Evolutionary conservation across 192 early-diverging fungal species (phyloP).

Genomic region (Cetraspora pellucida): DNA sequence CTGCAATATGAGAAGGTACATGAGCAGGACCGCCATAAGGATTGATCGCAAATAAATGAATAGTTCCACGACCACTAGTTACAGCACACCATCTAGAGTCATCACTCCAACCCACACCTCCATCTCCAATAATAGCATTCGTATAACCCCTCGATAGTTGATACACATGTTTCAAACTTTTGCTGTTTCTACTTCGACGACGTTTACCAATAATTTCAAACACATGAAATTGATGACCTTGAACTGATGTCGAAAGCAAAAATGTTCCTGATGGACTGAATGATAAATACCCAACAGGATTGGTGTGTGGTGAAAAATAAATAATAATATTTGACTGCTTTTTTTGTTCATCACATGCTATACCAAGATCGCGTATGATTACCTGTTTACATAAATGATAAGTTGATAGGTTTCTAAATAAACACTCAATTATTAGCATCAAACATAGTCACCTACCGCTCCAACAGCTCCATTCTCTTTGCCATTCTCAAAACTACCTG

Average conservation of each 20-base stretch:
- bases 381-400: slow-evolving; percentile 38
- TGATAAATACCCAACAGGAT: slow-evolving; percentile 61
- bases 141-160: slow-evolving; percentile 78
- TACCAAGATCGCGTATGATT: slow-evolving; percentile 53
- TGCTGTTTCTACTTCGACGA: slow-evolving; percentile 22
- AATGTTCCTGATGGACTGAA: slow-evolving; percentile 73
- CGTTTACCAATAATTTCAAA: slow-evolving; percentile 55
- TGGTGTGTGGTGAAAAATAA: slow-evolving; percentile 72
- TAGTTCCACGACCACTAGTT: slow-evolving; percentile 73
- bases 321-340: slow-evolving; percentile 55
- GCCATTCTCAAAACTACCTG: slow-evolving; percentile 33
- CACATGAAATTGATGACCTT: slow-evolving; percentile 76
- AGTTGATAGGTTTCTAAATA: background rate
- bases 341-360: slow-evolving; percentile 14
- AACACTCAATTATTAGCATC: background rate
- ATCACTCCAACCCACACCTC: slow-evolving; percentile 59
- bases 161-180: slow-evolving; percentile 58
- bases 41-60: slow-evolving; percentile 72
- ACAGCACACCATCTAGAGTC: slow-evolving; percentile 77
- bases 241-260: slow-evolving; percentile 68
- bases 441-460: slow-evolving; percentile 37
- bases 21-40: slow-evolving; percentile 62
- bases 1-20: slow-evolving; percentile 55
- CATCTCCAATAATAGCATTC: slow-evolving; percentile 69
- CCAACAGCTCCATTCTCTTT: slow-evolving; percentile 45